These are phyloP conservation scores for Escallonia herrerae DNA, from an alignment of 129 eudicot species.

Conservation along the genomic window DNA sequence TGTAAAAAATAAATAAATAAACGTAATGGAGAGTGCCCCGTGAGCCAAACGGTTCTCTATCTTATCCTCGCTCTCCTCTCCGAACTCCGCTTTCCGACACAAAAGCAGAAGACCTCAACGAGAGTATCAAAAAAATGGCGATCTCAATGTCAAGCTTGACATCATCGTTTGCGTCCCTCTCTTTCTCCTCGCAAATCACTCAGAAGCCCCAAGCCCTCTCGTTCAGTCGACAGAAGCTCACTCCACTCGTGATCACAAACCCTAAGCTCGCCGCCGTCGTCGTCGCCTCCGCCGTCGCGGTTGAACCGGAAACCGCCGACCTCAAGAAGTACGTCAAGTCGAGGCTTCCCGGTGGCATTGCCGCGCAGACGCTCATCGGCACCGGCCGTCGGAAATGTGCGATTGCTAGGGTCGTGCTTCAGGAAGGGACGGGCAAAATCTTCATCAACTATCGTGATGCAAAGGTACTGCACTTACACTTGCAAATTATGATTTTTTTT, in stretches of 20 bases:
- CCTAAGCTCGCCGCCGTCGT: constrained; percentile 30
- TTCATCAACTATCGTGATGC: constrained; percentile 74
- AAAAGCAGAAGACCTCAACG: background rate
- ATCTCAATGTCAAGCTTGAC: constrained; percentile 50
- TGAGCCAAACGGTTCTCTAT: constrained; percentile 1
- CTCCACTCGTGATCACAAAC: constrained; percentile 20
- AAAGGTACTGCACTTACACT: constrained; percentile 21
- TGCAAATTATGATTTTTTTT: no score
- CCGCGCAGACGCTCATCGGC: constrained; percentile 72
- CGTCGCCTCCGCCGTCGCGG: constrained; percentile 22
- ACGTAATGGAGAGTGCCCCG: constrained; percentile 35
- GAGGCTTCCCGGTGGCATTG: constrained; percentile 86
- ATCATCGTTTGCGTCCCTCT: constrained; percentile 66
- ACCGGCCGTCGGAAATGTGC: constrained; percentile 88
- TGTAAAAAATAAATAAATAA: no score
- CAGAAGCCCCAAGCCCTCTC: constrained; percentile 32
- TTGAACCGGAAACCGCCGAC: constrained; percentile 30
- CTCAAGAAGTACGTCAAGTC: constrained; percentile 61
- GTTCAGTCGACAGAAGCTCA: constrained; percentile 19
- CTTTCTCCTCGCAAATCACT: constrained; percentile 71
- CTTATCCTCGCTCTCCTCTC: constrained; percentile 6
- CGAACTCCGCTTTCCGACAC: constrained; percentile 1
- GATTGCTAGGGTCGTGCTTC: constrained; percentile 85
- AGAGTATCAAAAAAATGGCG: constrained; percentile 31
- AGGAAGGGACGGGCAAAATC: constrained; percentile 81